Evolutionary conservation across 306 rosid genomes (phyloP), one percentile per base, ranked within the genome.

Genomic region (Elaeagnus macrophylla): DNA sequence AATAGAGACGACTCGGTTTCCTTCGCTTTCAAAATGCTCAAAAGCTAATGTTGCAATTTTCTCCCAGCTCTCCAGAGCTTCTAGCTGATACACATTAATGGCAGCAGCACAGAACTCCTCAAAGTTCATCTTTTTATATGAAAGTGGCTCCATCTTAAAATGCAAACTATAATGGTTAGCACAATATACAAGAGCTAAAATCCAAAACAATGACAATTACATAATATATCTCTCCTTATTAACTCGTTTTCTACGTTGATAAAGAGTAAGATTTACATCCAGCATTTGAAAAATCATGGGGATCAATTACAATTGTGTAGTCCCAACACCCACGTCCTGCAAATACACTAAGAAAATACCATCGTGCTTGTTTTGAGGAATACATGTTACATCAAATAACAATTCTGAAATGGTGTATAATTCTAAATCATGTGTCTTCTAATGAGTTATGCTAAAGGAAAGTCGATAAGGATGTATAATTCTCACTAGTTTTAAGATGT

Each of bases 91-190:
- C n/a, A 81, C 54, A 64, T 86, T 86, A 64, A 78, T 77, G 65
- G 96, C 94, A 1, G 97, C 96, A 0, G 90, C 96, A 1, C 97
- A 80, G 66, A 91, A 91, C 80, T 91, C 97, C 67, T 86, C 85
- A 7, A 91, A 91, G 72, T 84, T 89, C 89, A 91, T 37, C 16
- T 70, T 84, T 57, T 80, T 81, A 42, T 72, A 70, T 19, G 93
- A 50, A 20, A 91, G 85, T 6, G 85, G 67, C 53, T 86, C 96
- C 97, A 86, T 86, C 97, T 91, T 61, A 32, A 59, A 61, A 71
- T 64, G 51, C 68, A 61, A 72, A 61, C 56, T 11, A 54, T 0
- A 45, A 53, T 48, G 12, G 70, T 74, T 52, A 67, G 68, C 12
- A 57, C 16, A 52, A 9, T 7, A 53, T 12, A 45, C 38, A 39